Evolutionary conservation across 768 basidiomycete species (phyloP), one percentile per base, ranked within the genome.

Genomic region (Tricholoma sp.): DNA sequence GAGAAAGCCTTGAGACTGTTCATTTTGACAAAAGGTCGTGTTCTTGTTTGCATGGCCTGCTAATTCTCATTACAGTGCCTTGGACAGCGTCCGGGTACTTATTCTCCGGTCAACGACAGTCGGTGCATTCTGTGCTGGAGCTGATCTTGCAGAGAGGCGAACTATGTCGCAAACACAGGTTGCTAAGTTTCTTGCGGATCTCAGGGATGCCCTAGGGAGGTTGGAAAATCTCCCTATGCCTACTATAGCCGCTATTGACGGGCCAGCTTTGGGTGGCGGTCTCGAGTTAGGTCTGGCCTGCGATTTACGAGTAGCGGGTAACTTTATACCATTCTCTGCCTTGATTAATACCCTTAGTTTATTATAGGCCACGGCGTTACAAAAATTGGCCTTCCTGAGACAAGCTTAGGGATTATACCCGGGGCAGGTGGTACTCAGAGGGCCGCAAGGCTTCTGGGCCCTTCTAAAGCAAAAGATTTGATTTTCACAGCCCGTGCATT

Each of bases 201-300:
- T 97, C 21, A 83, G 94, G 27, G 74, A 76, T 37, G 81, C 90
- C 8, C 71, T 98, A 39, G 78, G 80, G 27, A 82, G 82, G 64
- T 80, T 98, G n/a, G 93, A 94, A 72, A 76, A 78, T 39, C 74
- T 96, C 32, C 88, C 89, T 5, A 82, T 95, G 75, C 94, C 94
- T 3, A 95, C 92, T 14, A 89, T 97, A 56, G 89, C 89, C 34
- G 92, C 94, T 4, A 89, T 98, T 41, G 94, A 97, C 67, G 94
- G 94, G 0, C 91, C 91, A 18, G 94, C 94, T 8, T 78, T 98
- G 0, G 94, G 94, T 9, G 94, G 94, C n/a, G 94, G 94, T 1
- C 78, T 94, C 27, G 94, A 98, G 70, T 71, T 97, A 57, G 80
- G 87, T 57, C 78, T 98, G 54, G 88, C 91, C 2, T 96, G 93